Evolutionary conservation across 495 filamentous ascomycete genomes (phyloP), one percentile per base, ranked within the genome.

Genomic region (Aspergillus bertholletiae): DNA sequence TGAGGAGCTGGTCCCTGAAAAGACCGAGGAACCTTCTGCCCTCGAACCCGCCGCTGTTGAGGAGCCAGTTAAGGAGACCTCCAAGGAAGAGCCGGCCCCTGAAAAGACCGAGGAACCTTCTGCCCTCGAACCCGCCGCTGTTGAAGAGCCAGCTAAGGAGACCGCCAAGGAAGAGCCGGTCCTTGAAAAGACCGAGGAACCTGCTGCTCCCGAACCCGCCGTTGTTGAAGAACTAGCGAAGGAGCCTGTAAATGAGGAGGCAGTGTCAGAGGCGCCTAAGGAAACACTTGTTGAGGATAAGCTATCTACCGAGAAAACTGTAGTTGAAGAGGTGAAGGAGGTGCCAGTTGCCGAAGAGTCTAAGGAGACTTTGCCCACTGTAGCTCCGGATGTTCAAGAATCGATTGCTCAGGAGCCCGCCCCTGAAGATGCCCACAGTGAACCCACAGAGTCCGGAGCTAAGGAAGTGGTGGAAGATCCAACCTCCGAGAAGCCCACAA

Each of bases 381-480:
- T 18, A 37, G 15, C 52, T 47, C 26, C 21, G 4, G 24, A 23
- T 26, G 20, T 18, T 35, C 41, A 34, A 24, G 52, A 54, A 47
- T 22, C 24, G 26, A 30, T n/a, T 11, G 4, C 43, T 27, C 40
- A 48, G n/a, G 27, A 55, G 30, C 18, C 18, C n/a, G 24, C 32
- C 7, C 28, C 30, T 26, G 32, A 22, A 43, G 20, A 8, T 9
- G n/a, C n/a, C 18, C 1, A 12, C 39, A 22, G 20, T 8, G 39
- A 22, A 43, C 39, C 39, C 3, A 43, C 18, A 1, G 37, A 40
- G 37, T 40, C 15, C 2, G 34, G 40, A 3, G 20, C 45, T 13
- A 49, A 57, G 28, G 15, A 23, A 30, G 21, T 46, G 15, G 39
- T 30, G 7, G 56, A 59, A 18, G 56, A 51, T 21, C 23, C 49